Evolutionary conservation across 371 early-diverging fungal species (phyloP).

Genomic region (Chytridiales sp.): DNA sequence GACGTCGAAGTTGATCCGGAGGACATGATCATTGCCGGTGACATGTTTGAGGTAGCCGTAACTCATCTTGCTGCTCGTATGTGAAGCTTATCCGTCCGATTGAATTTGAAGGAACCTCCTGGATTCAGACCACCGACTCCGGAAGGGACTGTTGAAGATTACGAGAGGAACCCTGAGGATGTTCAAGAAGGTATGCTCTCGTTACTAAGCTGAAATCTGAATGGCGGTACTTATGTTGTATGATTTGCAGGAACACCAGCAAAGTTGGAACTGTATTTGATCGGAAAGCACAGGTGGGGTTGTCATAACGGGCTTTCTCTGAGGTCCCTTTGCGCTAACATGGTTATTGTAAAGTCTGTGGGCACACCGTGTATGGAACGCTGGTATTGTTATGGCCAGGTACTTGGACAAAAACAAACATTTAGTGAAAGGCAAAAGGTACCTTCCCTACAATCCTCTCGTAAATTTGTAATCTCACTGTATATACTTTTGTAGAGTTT

Average conservation of each 20-base stretch:
- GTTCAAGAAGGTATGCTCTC: constrained; percentile 13
- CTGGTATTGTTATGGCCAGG: constrained; percentile 75
- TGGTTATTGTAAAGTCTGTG: constrained; percentile 68
- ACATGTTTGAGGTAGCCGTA: not conserved
- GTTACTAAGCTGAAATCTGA: not conserved
- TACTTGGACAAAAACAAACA: constrained; percentile 69
- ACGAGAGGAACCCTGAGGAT: not conserved
- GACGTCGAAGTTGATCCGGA: not conserved
- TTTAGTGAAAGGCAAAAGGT: constrained; percentile 56
- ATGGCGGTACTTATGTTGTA: not conserved
- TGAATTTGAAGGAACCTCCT: constrained; percentile 15
- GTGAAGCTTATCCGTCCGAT: no score
- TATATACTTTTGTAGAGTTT: constrained; percentile 44
- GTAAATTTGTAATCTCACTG: not conserved
- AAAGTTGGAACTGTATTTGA: constrained; percentile 6
- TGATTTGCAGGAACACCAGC: constrained; percentile 8
- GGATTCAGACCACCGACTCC: constrained; percentile 26
- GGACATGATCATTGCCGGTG: not conserved
- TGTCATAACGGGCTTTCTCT: no score
- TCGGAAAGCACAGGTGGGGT: constrained; percentile 23
- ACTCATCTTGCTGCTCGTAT: no score
- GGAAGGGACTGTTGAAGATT: constrained; percentile 2
- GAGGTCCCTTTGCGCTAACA: no score
- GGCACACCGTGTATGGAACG: constrained; percentile 93
- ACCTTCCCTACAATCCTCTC: not conserved